Conservation (phyloP, 306 rosid genomes). For the Fragaria iinumae region DNA sequence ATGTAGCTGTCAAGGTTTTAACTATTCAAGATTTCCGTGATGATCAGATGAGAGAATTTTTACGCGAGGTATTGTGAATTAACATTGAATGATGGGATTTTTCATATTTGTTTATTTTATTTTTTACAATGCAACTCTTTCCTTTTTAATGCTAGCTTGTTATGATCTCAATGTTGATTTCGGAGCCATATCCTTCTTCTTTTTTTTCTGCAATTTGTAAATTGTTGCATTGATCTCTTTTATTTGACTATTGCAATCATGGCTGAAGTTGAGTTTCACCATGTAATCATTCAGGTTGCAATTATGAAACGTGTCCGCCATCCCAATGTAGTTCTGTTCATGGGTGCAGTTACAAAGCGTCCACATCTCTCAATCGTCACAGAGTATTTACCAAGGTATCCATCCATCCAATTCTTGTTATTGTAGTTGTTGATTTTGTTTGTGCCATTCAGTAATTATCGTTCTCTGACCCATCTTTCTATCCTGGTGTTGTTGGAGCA, state of each 20-base stretch:
- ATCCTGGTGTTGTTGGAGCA: conserved; percentile 31
- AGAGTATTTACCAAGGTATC: conserved; percentile 86
- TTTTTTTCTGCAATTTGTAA: neutral
- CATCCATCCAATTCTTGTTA: neutral
- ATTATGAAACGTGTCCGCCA: conserved; percentile 98
- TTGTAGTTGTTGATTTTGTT: neutral
- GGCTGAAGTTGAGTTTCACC: conserved; percentile 24
- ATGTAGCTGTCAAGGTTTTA: conserved; percentile 94
- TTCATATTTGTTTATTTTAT: neutral
- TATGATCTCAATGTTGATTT: neutral
- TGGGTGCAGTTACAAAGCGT: conserved; percentile 94
- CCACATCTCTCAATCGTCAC: conserved; percentile 93
- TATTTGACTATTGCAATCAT: neutral
- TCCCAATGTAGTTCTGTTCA: conserved; percentile 95
- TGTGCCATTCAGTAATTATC: neutral
- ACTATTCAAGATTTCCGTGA: conserved; percentile 81
- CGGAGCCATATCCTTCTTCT: neutral
- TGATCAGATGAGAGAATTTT: conserved; percentile 82
- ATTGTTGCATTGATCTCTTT: neutral
- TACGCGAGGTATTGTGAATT: conserved; percentile 66
- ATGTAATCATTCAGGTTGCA: conserved; percentile 58
- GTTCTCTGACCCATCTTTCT: conserved; percentile 8
- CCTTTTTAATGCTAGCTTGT: neutral
- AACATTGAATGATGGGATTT: neutral
- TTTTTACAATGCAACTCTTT: neutral